Conservation (phyloP, 1,284 basidiomycete genomes). For the Trichosporon sp. region DNA sequence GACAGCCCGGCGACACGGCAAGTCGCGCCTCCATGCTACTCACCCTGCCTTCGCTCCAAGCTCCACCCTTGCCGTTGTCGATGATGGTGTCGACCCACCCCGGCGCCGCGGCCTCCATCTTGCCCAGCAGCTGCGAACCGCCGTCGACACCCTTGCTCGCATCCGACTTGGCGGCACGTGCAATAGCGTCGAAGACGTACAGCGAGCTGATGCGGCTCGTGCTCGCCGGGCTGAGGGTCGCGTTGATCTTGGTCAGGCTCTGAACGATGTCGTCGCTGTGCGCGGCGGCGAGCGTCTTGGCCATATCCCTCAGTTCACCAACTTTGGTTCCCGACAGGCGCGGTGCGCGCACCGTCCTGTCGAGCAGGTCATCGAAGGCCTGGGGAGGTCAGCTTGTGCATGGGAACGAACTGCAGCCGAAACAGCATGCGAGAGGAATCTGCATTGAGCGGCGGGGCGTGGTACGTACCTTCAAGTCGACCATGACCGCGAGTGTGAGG, state of each 20-base stretch:
- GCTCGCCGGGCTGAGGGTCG: constrained; percentile 57
- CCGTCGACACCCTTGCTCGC: constrained; percentile 63
- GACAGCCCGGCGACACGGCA: background rate
- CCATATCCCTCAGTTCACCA: constrained; percentile 64
- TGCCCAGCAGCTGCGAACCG: constrained; percentile 64
- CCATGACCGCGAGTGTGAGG: constrained; percentile 12
- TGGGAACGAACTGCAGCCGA: background rate
- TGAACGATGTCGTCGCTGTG: constrained; percentile 79
- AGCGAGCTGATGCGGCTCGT: constrained; percentile 71
- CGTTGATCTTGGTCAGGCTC: constrained; percentile 76
- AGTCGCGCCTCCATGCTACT: constrained; percentile 49
- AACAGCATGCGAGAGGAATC: background rate
- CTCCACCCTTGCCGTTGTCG: constrained; percentile 53
- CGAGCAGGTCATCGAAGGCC: constrained; percentile 72
- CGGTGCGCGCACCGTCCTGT: constrained; percentile 71
- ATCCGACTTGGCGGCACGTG: constrained; percentile 69
- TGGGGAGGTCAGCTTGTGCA: constrained; percentile 40
- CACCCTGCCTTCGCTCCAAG: constrained; percentile 70
- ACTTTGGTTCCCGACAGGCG: constrained; percentile 80
- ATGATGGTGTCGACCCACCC: constrained; percentile 76
- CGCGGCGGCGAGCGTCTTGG: constrained; percentile 65
- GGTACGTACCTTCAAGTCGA: constrained; percentile 26
- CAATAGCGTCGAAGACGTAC: constrained; percentile 84
- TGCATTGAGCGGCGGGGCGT: background rate
- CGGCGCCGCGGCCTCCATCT: constrained; percentile 79